These are phyloP conservation scores for Alternaria dauci DNA, from an alignment of 2,329 filamentous ascomycete species.

Conservation along the genomic window DNA sequence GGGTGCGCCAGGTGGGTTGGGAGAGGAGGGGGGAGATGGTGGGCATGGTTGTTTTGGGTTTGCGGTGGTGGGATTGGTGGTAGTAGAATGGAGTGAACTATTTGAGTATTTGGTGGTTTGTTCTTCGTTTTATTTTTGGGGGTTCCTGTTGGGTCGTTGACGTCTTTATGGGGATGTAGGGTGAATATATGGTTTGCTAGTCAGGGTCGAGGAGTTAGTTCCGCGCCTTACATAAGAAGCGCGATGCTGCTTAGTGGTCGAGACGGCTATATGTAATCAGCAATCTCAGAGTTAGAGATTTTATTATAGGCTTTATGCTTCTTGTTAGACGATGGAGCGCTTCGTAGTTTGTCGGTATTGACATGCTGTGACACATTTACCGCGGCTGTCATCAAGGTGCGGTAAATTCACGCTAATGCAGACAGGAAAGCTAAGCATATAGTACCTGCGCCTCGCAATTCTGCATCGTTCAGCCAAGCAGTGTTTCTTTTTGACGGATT, in stretches of 20 bases:
- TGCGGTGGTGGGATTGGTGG: background rate
- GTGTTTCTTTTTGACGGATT: background rate
- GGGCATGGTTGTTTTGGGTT: background rate
- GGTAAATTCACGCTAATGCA: background rate
- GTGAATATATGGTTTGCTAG: background rate
- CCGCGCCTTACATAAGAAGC: background rate
- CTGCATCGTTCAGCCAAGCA: background rate
- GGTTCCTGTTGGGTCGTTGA: too few relatives aligned
- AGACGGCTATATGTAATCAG: background rate
- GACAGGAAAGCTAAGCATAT: background rate
- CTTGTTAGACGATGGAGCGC: background rate
- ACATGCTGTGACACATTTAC: background rate
- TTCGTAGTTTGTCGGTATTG: background rate
- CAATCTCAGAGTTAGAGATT: background rate
- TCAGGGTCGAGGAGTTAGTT: background rate
- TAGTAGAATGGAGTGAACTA: background rate
- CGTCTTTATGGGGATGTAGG: background rate
- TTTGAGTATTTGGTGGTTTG: background rate
- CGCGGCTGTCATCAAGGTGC: too few relatives aligned
- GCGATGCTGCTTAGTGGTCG: background rate
- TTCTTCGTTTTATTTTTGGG: too few relatives aligned
- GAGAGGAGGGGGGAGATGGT: background rate
- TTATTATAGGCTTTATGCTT: background rate
- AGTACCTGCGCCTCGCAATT: background rate
- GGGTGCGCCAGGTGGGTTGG: slow-evolving; percentile 7